Conservation (phyloP, 768 basidiomycete genomes). For the Sporobolomyces phaffii region DNA sequence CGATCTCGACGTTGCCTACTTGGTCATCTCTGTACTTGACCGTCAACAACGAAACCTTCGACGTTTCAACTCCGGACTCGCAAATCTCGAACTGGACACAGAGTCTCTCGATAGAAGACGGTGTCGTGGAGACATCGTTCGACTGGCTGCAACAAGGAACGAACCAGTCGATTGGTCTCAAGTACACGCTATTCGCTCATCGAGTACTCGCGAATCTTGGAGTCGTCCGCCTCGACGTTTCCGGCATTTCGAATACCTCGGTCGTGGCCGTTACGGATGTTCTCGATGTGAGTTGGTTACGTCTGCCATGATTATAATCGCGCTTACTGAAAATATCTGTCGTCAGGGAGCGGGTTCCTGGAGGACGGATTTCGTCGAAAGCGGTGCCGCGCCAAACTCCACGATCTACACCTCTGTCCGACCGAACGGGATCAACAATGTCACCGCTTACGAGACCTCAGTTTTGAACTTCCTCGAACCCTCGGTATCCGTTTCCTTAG, state of each 20-base stretch:
- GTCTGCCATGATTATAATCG: too few species aligned
- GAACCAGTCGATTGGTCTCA: neutral
- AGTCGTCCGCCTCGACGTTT: conserved; percentile 17
- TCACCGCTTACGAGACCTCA: conserved; percentile 31
- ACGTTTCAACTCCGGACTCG: neutral
- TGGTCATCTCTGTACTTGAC: conserved; percentile 32
- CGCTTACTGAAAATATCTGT: neutral
- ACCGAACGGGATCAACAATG: conserved; percentile 32
- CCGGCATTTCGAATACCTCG: neutral
- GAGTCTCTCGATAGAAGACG: conserved; percentile 28
- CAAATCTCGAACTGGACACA: conserved; percentile 33
- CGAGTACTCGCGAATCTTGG: conserved; percentile 22
- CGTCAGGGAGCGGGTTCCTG: conserved; percentile 29
- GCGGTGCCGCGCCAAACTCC: conserved; percentile 1
- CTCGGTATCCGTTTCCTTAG: neutral
- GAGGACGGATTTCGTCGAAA: conserved; percentile 25
- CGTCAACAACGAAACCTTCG: conserved; percentile 26
- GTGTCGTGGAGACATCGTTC: conserved; percentile 25
- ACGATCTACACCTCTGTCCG: conserved; percentile 26
- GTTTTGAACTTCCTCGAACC: conserved; percentile 7
- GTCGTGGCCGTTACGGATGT: conserved; percentile 32
- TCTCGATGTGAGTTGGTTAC: conserved; percentile 32
- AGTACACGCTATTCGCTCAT: conserved; percentile 31
- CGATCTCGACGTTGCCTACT: conserved; percentile 33
- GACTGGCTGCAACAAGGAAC: conserved; percentile 5